Evolutionary conservation across 2,329 filamentous ascomycete species (phyloP), one percentile per base, ranked within the genome.

Genomic region (Microdochium paspali): DNA sequence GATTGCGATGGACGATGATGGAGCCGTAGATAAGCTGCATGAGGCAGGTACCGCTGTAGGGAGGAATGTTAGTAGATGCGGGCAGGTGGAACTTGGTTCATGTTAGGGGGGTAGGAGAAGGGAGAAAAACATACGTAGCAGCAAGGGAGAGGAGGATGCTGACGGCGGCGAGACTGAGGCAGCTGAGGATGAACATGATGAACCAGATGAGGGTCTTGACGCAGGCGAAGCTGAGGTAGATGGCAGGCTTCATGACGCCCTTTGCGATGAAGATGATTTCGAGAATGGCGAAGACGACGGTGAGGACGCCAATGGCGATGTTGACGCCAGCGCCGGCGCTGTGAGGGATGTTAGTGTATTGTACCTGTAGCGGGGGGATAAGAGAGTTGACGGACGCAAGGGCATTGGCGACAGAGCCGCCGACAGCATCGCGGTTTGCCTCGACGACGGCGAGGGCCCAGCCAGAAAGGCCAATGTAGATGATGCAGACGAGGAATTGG

Each of bases 251-350:
- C 56, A 59, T 57, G 39, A 45, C 45, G 43, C 50, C 52, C n/a
- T 44, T 46, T 20, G 50, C 30, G 28, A 58, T 56, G 23, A 58
- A 46, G 45, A 57, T 30, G 44, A 59, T 58, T 50, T 59, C 57
- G 45, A 51, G 24, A 24, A 59, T 51, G 46, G 58, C 50, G 35
- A 58, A 24, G 49, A 56, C 10, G 47, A 57, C 53, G 15, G 52
- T 57, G 10, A 56, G 9, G 24, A 23, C 31, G 24, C 50, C 50
- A 45, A 58, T 47, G 46, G 24, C 56, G 43, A 59, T 54, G 21
- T 53, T 51, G 26, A 59, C 12, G 24, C 51, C 52, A 20, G 52
- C 51, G n/a, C 49, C 46, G 15, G 46, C 49, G 31, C 57, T 59
- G 32, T 31, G 40, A 24, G 20, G 21, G 42, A 44, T 7, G 23